Base-by-base conservation (phyloP, 2,329 filamentous ascomycete genomes). In the Fusarium buxicola region DNA sequence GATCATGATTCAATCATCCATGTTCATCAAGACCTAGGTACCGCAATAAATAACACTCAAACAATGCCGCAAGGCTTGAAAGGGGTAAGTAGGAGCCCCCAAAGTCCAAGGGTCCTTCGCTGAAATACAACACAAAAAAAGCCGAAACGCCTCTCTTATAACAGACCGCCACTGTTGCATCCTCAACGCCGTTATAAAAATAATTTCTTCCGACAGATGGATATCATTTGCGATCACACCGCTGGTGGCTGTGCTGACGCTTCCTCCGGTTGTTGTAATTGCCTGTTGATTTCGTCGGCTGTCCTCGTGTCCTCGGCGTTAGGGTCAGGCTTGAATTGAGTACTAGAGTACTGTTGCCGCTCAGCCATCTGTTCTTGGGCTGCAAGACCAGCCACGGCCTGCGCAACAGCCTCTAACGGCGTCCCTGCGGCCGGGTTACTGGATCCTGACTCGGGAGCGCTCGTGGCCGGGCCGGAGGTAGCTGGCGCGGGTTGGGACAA, bases 231-330 rank as follows among this genome's bases (percentile, higher is more conserved):
- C 45, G 57, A 36, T 50, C 63, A 70, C 41, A 69, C 63, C 30
- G 58, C 65, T 44, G 60, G 52, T 41, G 60, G 38, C 56, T 64
- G 63, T 44, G 51, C 39, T 39, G 64, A 38, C 8, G 55, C 39
- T 31, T 71, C 75, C 15, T 81, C 78, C 2, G 76, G 68, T 63
- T 82, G 81, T 52, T 82, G 81, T 55, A 87, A 70, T 65, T 86
- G 84, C 36, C 82, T 76, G 55, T 84, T 82, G 39, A 86, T 82
- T 47, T 86, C 84, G 15, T 86, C 84, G 3, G 81, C 79, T 8
- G 80, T 77, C 50, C 80, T 76, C 31, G 76, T 74, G 7, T 82
- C 79, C n/a, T 83, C 78, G 8, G 78, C 76, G 8, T 64, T 64
- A 24, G 70, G 61, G 4, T 79, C 78, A 5, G 75, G 48, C 64